A percentile compares a stretch with the other conserved stretches of the same genome.
phyloP scores from a whole-genome alignment of 192 early-diverging fungal species.

The Diversispora epigaea region DNA sequence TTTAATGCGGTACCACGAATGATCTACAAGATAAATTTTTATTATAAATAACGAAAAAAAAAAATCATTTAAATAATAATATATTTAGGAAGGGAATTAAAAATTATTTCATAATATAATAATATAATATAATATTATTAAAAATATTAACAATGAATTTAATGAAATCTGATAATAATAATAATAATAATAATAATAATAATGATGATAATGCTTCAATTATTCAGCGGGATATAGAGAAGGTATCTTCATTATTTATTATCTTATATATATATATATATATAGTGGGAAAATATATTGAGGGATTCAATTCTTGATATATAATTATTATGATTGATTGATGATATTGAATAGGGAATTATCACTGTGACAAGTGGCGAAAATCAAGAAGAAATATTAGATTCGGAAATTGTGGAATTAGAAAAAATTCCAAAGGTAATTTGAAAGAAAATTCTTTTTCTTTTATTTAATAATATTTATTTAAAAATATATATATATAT shows the following conservation, averaged over 20 bases:
- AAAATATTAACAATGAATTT: too few relatives aligned
- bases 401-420: background rate
- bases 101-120: too few relatives aligned
- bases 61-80: too few relatives aligned
- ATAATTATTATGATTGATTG: background rate
- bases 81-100: too few relatives aligned
- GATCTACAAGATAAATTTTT: too few relatives aligned
- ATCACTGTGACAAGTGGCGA: background rate
- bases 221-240: slow-evolving; percentile 21
- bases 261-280: background rate
- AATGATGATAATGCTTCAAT: background rate
- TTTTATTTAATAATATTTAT: background rate
- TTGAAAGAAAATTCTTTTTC: background rate
- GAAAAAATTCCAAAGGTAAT: slow-evolving; percentile 30
- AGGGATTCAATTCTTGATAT: background rate
- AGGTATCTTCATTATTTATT: background rate
- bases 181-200: too few relatives aligned
- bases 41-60: too few relatives aligned
- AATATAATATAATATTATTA: too few relatives aligned
- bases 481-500: too few relatives aligned
- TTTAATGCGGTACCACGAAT: too few relatives aligned
- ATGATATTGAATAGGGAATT: slow-evolving; percentile 13
- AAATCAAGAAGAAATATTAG: background rate
- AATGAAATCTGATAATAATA: too few relatives aligned
- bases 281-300: background rate